Conservation (phyloP, 73 alveolate genomes). For the Tetrahymena malaccensis region DNA sequence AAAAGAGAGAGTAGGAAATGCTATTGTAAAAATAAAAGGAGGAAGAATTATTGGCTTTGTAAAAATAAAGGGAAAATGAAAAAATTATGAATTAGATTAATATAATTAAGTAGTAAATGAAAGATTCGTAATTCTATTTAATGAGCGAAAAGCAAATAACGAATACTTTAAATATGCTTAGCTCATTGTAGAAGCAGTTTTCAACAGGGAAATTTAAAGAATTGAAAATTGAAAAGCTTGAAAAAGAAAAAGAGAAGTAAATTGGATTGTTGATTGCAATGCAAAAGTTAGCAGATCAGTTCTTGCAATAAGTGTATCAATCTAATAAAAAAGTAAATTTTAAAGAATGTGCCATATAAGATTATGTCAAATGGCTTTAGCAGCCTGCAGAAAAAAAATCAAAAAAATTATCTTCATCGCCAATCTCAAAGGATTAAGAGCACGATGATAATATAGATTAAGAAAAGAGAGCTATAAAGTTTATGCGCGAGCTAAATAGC, state of each 20-base stretch:
- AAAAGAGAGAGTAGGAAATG: neutral
- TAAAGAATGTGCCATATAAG: neutral
- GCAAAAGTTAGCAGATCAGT: neutral
- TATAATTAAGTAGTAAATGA: neutral
- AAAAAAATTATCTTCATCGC: neutral
- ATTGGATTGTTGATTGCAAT: neutral
- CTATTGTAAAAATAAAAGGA: neutral
- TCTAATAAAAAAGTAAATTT: neutral
- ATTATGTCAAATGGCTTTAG: neutral
- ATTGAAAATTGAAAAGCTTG: neutral
- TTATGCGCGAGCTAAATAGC: neutral
- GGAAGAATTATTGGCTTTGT: neutral
- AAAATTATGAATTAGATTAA: neutral
- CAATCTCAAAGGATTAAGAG: neutral
- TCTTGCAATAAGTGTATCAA: neutral
- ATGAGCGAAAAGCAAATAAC: neutral
- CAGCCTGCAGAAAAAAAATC: neutral
- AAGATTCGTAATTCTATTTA: neutral
- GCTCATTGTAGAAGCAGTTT: neutral
- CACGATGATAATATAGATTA: neutral
- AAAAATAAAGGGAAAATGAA: neutral
- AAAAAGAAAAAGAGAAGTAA: neutral
- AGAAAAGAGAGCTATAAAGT: neutral
- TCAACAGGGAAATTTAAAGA: neutral
- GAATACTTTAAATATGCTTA: neutral